phyloP scores from a whole-genome alignment of 1,139 yeast genomes.

The Saccharomyces hybrid region DNA sequence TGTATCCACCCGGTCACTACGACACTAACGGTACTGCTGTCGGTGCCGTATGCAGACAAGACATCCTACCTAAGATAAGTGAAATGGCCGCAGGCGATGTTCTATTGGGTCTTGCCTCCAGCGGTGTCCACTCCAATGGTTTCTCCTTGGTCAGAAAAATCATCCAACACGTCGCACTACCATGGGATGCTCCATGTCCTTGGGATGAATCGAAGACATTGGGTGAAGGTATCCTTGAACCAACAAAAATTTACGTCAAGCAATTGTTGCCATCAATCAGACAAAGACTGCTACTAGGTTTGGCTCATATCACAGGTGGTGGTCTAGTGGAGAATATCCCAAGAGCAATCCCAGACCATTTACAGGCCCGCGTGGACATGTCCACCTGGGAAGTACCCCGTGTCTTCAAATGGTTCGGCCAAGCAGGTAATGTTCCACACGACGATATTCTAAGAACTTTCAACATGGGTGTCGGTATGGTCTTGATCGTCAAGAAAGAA shows the following conservation, averaged over 20 bases:
- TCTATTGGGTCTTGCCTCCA: conserved; percentile 76
- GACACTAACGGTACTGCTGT: conserved; percentile 98
- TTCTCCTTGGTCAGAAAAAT: conserved; percentile 94
- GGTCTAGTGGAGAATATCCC: conserved; percentile 96
- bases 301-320: conserved; percentile 98
- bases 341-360: conserved; percentile 74
- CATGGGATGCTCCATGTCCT: conserved; percentile 73
- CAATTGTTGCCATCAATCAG: conserved; percentile 71
- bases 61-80: conserved; percentile 62
- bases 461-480: conserved; percentile 97
- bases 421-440: conserved; percentile 82
- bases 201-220: conserved; percentile 70
- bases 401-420: conserved; percentile 90
- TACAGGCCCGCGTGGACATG: conserved; percentile 78
- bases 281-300: conserved; percentile 65
- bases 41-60: conserved; percentile 86
- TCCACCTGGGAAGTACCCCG: conserved; percentile 75
- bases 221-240: conserved; percentile 80
- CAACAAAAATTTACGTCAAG: conserved; percentile 92
- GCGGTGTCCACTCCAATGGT: conserved; percentile 95
- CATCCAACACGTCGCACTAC: conserved; percentile 62
- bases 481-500: conserved; percentile 61
- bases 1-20: conserved; percentile 90
- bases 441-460: conserved; percentile 82
- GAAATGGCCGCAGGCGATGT: conserved; percentile 74